phyloP scores from a whole-genome alignment of 2,329 filamentous ascomycete species.

The Zymoseptoria brevis region DNA sequence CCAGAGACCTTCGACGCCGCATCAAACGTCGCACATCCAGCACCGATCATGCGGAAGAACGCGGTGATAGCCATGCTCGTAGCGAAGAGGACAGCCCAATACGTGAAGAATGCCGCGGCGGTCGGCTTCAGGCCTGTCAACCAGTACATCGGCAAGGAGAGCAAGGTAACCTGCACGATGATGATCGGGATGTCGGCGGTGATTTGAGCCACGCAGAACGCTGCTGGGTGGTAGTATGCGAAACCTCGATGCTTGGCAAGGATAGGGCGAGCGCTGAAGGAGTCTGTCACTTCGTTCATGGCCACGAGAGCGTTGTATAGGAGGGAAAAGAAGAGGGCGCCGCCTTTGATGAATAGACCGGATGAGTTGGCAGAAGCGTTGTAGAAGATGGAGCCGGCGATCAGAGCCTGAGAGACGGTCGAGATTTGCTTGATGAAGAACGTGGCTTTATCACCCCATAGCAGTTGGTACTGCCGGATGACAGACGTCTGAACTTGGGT shows the following conservation, averaged over 20 bases:
- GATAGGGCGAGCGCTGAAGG: slow-evolving; percentile 39
- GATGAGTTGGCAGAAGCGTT: slow-evolving; percentile 49
- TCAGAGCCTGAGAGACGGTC: slow-evolving; percentile 52
- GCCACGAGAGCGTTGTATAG: slow-evolving; percentile 55
- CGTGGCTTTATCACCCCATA: slow-evolving; percentile 57
- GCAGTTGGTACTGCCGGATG: slow-evolving; percentile 55
- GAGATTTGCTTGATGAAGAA: slow-evolving; percentile 55
- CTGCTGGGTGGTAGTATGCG: slow-evolving; percentile 31
- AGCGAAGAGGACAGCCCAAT: slow-evolving; percentile 47
- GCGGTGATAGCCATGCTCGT: slow-evolving; percentile 40
- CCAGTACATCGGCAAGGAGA: slow-evolving; percentile 55
- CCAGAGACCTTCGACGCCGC: slow-evolving; percentile 27
- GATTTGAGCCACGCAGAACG: slow-evolving; percentile 47
- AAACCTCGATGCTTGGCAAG: slow-evolving; percentile 40
- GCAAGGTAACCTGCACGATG: slow-evolving; percentile 51
- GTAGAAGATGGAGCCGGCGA: slow-evolving; percentile 62
- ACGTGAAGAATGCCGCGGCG: slow-evolving; percentile 54
- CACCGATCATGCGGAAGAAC: slow-evolving; percentile 38
- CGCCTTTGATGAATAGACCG: slow-evolving; percentile 57
- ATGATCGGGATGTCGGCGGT: slow-evolving; percentile 48
- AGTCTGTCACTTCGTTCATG: slow-evolving; percentile 58
- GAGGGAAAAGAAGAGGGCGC: slow-evolving; percentile 57
- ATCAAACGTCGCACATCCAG: slow-evolving; percentile 25
- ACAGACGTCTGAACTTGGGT: slow-evolving; percentile 51
- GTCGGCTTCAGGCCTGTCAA: slow-evolving; percentile 50